Percentiles rank a stretch among this genome's conserved stretches.
These are phyloP conservation scores for Saturnispora zaruensis DNA, from an alignment of 805 yeast species.

Conservation along the genomic window DNA sequence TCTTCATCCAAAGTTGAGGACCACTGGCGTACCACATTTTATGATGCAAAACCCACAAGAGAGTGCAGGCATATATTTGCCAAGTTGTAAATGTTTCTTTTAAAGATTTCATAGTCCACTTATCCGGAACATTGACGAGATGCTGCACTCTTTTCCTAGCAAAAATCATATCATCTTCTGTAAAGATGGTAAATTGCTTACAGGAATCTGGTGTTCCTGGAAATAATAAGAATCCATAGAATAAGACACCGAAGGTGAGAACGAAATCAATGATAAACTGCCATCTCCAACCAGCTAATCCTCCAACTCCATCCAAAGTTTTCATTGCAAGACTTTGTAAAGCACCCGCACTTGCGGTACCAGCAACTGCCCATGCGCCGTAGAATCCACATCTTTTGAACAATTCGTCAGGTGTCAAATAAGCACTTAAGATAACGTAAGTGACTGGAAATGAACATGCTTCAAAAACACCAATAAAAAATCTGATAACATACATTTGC, in stretches of 20 bases:
- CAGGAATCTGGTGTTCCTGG: constrained; percentile 40
- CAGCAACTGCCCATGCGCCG: constrained; percentile 26
- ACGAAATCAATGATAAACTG: constrained; percentile 58
- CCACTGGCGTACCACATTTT: constrained; percentile 26
- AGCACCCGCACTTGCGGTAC: constrained; percentile 50
- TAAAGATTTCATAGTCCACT: constrained; percentile 31
- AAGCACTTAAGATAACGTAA: constrained; percentile 32
- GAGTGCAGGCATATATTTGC: constrained; percentile 25
- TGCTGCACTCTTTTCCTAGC: constrained; percentile 39
- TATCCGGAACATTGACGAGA: constrained; percentile 30
- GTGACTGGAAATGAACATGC: constrained; percentile 56
- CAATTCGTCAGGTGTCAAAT: constrained; percentile 13
- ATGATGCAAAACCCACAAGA: constrained; percentile 26
- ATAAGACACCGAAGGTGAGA: constrained; percentile 48
- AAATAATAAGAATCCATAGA: constrained; percentile 49
- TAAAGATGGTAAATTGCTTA: constrained; percentile 31
- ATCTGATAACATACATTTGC: constrained; percentile 49
- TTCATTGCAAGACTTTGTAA: constrained; percentile 48
- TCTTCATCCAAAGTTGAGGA: constrained; percentile 22
- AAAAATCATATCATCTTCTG: constrained; percentile 34
- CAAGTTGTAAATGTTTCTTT: constrained; percentile 40
- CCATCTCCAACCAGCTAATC: constrained; percentile 66
- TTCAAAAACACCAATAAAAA: constrained; percentile 55
- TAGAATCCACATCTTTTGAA: constrained; percentile 16
- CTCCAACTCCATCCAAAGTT: constrained; percentile 40